Percentiles rank a stretch among this genome's conserved stretches.
These are phyloP conservation scores for Fusarium torreyae DNA, from an alignment of 2,329 filamentous ascomycete species.

Conservation along the genomic window DNA sequence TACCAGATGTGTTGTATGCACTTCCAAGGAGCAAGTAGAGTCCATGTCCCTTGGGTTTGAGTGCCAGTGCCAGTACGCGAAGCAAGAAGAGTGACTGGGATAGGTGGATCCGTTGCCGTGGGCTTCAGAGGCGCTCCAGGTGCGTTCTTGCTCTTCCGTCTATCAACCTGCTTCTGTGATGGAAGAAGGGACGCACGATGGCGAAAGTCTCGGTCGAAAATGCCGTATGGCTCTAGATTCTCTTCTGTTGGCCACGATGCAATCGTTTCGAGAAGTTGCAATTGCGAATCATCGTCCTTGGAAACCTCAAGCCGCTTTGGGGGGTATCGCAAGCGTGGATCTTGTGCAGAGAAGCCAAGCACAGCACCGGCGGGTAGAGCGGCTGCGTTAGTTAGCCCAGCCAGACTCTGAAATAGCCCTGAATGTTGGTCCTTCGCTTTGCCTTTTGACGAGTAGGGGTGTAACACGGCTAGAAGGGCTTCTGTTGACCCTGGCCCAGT, in stretches of 20 bases:
- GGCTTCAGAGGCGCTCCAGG: slow-evolving; percentile 75
- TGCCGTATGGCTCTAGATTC: slow-evolving; percentile 60
- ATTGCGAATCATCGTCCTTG: slow-evolving; percentile 55
- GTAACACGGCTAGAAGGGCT: slow-evolving; percentile 78
- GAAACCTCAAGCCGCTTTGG: slow-evolving; percentile 69
- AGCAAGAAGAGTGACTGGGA: slow-evolving; percentile 81
- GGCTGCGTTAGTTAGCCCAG: slow-evolving; percentile 76
- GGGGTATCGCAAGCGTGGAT: slow-evolving; percentile 86
- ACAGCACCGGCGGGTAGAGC: slow-evolving; percentile 79
- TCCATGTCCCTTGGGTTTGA: slow-evolving; percentile 81
- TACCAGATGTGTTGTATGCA: slow-evolving; percentile 91
- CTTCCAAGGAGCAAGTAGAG: slow-evolving; percentile 89
- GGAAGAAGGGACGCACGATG: slow-evolving; percentile 76
- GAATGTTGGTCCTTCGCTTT: slow-evolving; percentile 58
- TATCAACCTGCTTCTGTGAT: slow-evolving; percentile 85
- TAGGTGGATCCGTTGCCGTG: slow-evolving; percentile 76
- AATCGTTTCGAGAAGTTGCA: slow-evolving; percentile 71
- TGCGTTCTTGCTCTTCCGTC: slow-evolving; percentile 74
- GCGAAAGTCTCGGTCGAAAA: slow-evolving; percentile 80
- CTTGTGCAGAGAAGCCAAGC: slow-evolving; percentile 80
- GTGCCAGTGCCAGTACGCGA: slow-evolving; percentile 64
- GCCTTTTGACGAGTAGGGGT: slow-evolving; percentile 60
- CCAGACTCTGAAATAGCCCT: slow-evolving; percentile 66
- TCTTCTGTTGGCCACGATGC: slow-evolving; percentile 78
- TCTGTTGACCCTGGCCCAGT: slow-evolving; percentile 83